Base-by-base conservation (phyloP, 768 basidiomycete species). In the Tricholomella constricta region DNA sequence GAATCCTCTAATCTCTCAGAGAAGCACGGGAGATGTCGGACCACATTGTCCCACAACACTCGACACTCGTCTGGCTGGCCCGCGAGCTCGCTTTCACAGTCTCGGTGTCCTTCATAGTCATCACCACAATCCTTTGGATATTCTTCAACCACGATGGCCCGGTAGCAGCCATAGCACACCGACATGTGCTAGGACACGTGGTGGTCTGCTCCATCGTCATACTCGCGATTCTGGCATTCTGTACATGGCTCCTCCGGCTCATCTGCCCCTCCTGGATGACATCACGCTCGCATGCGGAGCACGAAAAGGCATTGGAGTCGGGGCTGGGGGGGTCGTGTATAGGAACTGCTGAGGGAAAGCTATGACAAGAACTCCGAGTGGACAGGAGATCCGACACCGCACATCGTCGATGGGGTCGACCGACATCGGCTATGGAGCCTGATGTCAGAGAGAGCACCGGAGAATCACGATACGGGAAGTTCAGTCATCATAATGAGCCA, bases 81-180 rank as follows among this genome's bases (percentile, higher is more conserved):
- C 27, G 38, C 4, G 52, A 54, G 9, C 34, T 48, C 45, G 41
- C 52, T 6, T 41, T 48, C 52, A 54, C 52, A 9, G 31, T 54
- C 29, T 27, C 14, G n/a, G 1, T 48, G 25, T 54, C 52, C 14
- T 54, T 43, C 38, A 19, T 48, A 17, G 43, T 43, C 46, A 17
- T 54, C 23, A 25, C 14, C 38, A 34, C 40, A 11, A 25, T 54
- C 29, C 31, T 43, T 4, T 26, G 5, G 9, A 43, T 31, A 19
- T 43, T 54, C 10, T 27, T 43, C 27, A 15, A 45, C 11, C 17
- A 36, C 4, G 6, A 19, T 22, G 35, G 22, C 11, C 6, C 32
- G 10, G 26, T 7, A n/a, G 14, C 14, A 6, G 20, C 17, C 14
- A 42, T 46, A 25, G n/a, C 45, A 14, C 22, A 27, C 23, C 7